These are phyloP conservation scores for Tolypocladium tundrense DNA, from an alignment of 2,329 filamentous ascomycete species.

Conservation along the genomic window DNA sequence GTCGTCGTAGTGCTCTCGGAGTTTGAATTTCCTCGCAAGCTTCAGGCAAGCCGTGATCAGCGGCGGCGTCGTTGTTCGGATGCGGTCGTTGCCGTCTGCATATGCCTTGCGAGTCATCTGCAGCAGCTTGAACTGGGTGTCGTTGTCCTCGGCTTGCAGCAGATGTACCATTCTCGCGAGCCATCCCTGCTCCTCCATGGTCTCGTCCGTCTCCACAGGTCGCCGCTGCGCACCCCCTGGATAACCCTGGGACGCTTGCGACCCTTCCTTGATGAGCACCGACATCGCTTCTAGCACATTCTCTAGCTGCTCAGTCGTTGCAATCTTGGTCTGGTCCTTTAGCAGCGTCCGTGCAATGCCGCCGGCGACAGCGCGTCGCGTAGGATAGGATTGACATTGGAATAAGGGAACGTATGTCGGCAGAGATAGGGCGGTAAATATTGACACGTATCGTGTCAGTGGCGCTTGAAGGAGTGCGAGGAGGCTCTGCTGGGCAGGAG, in stretches of 20 bases:
- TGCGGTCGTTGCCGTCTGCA: constrained; percentile 84
- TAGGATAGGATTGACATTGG: constrained; percentile 86
- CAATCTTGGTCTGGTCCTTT: constrained; percentile 69
- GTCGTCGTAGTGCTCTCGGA: constrained; percentile 70
- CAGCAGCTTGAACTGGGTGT: constrained; percentile 87
- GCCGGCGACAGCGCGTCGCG: constrained; percentile 78
- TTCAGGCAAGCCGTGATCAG: constrained; percentile 85
- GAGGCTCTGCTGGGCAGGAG: constrained; percentile 77
- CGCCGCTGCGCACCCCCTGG: constrained; percentile 70
- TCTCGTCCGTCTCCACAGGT: constrained; percentile 82
- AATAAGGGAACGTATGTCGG: constrained; percentile 86
- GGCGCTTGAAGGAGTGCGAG: constrained; percentile 85
- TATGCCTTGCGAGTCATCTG: constrained; percentile 83
- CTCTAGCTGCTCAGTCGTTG: constrained; percentile 69
- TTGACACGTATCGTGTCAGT: constrained; percentile 78
- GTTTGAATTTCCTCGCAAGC: constrained; percentile 79
- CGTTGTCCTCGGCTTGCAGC: constrained; percentile 73
- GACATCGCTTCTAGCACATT: constrained; percentile 81
- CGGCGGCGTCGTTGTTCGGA: constrained; percentile 89
- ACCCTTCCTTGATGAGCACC: constrained; percentile 88
- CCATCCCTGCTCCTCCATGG: constrained; percentile 96
- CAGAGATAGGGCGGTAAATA: constrained; percentile 91
- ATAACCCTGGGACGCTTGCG: constrained; percentile 74
- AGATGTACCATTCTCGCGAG: constrained; percentile 86
- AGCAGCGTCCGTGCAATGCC: constrained; percentile 79